Conservation (phyloP, 1,284 basidiomycete species). For the Microstroma glucosiphilum region DNA sequence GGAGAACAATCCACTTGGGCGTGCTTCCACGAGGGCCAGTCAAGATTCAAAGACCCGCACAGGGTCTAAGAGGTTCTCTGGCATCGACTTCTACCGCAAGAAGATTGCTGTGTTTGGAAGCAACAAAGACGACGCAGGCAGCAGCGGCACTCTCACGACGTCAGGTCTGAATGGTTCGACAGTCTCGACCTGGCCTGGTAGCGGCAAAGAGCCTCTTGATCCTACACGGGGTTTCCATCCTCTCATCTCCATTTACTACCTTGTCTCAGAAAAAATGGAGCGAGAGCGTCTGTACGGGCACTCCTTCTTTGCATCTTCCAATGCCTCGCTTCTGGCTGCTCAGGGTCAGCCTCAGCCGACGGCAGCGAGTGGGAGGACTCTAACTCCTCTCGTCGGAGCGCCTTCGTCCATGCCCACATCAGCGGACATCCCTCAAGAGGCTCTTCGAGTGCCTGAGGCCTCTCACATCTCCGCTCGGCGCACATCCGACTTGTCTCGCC, state of each 20-base stretch:
- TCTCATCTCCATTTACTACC: slow-evolving; percentile 89
- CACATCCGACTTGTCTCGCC: slow-evolving; percentile 26
- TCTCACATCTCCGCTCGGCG: slow-evolving; percentile 36
- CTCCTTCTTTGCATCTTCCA: slow-evolving; percentile 87
- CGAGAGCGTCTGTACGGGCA: slow-evolving; percentile 86
- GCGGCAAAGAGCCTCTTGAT: slow-evolving; percentile 58
- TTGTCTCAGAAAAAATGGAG: slow-evolving; percentile 90
- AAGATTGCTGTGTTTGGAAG: slow-evolving; percentile 59
- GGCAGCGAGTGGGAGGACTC: background rate
- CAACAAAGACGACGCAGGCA: slow-evolving; percentile 25
- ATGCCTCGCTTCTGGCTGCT: slow-evolving; percentile 56
- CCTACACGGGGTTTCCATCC: slow-evolving; percentile 91
- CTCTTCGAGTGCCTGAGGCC: slow-evolving; percentile 40
- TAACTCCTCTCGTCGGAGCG: no score
- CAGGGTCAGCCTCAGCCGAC: background rate
- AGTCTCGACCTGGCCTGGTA: slow-evolving; percentile 14
- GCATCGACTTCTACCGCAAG: slow-evolving; percentile 87
- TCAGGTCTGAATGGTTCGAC: slow-evolving; percentile 23
- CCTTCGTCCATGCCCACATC: slow-evolving; percentile 40
- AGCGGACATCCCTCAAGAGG: slow-evolving; percentile 48
- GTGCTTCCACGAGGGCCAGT: slow-evolving; percentile 11
- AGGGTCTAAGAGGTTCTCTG: slow-evolving; percentile 64
- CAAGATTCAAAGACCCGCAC: slow-evolving; percentile 27
- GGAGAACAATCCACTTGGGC: slow-evolving; percentile 8
- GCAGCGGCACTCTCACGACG: slow-evolving; percentile 21